phyloP scores from a whole-genome alignment of 2,329 filamentous ascomycete genomes.

The Talaromyces amestolkiae region DNA sequence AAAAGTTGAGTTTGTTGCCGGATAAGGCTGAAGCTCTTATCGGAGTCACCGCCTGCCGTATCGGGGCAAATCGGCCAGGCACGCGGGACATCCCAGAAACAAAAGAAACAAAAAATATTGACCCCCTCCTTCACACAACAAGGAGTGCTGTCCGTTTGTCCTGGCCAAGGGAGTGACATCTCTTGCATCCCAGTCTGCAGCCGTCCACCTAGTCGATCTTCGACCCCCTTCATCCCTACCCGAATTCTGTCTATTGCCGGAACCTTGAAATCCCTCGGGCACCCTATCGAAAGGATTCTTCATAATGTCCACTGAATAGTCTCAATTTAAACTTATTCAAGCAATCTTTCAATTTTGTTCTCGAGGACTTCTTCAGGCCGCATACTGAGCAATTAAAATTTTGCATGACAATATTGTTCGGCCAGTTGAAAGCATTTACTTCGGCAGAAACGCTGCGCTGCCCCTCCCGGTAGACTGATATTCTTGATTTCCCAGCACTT shows the following conservation, averaged over 20 bases:
- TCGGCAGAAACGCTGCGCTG: background rate
- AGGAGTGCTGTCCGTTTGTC: background rate
- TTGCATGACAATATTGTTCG: background rate
- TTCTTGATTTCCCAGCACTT: background rate
- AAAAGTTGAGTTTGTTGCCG: slow-evolving; percentile 18
- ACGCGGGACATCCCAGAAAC: slow-evolving; percentile 14
- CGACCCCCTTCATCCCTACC: slow-evolving; percentile 8
- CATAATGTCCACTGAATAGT: slow-evolving; percentile 7
- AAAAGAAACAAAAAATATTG: slow-evolving; percentile 8
- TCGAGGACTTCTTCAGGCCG: background rate
- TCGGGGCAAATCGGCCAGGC: slow-evolving; percentile 2
- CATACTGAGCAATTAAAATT: background rate
- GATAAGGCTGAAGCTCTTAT: slow-evolving; percentile 19
- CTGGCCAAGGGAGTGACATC: background rate
- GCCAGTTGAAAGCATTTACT: background rate
- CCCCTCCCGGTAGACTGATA: background rate
- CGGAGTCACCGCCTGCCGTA: slow-evolving; percentile 17
- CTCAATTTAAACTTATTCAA: slow-evolving; percentile 2
- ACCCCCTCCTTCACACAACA: slow-evolving; percentile 12
- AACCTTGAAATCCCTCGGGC: background rate
- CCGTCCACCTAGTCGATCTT: too few species aligned
- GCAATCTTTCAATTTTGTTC: background rate
- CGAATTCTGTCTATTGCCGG: background rate
- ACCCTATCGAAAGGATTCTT: slow-evolving; percentile 1
- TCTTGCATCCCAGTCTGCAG: background rate